Evolutionary conservation across 2,329 filamentous ascomycete genomes (phyloP).

Genomic region (Talaromyces sp.): DNA sequence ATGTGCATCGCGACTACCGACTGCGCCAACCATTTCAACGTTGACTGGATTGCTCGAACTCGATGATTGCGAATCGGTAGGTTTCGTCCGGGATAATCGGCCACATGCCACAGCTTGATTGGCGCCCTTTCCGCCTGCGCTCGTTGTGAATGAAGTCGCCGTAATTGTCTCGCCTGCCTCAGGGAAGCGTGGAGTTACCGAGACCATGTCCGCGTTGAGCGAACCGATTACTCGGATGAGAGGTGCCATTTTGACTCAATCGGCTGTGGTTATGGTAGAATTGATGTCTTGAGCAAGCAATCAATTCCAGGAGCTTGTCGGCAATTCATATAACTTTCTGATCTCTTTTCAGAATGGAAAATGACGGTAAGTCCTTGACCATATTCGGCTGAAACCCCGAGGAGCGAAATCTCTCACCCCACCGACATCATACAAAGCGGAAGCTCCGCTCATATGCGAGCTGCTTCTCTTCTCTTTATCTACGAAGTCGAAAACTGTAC

Average conservation of each 20-base stretch:
- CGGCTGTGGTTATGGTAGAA: background rate
- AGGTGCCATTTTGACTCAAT: constrained; percentile 34
- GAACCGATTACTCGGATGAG: constrained; percentile 83
- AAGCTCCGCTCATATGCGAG: background rate
- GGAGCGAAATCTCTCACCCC: background rate
- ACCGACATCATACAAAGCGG: background rate
- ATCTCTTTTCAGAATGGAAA: background rate
- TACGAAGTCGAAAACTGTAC: background rate
- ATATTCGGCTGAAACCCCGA: background rate
- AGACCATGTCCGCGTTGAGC: constrained; percentile 90
- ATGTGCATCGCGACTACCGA: constrained; percentile 58
- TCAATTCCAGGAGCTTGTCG: background rate
- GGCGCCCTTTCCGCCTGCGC: constrained; percentile 87
- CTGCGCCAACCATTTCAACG: constrained; percentile 70
- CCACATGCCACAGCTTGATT: constrained; percentile 91
- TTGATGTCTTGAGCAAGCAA: background rate
- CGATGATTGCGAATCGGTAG: constrained; percentile 20
- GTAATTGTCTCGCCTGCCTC: constrained; percentile 83
- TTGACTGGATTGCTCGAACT: constrained; percentile 31
- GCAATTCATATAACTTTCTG: background rate
- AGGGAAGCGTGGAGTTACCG: constrained; percentile 79
- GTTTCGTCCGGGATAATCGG: constrained; percentile 64
- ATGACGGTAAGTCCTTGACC: background rate
- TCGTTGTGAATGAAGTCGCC: constrained; percentile 70
- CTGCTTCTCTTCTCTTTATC: background rate